phyloP scores from a whole-genome alignment of 1,284 basidiomycete species.

The Apiotrichum porosum region DNA sequence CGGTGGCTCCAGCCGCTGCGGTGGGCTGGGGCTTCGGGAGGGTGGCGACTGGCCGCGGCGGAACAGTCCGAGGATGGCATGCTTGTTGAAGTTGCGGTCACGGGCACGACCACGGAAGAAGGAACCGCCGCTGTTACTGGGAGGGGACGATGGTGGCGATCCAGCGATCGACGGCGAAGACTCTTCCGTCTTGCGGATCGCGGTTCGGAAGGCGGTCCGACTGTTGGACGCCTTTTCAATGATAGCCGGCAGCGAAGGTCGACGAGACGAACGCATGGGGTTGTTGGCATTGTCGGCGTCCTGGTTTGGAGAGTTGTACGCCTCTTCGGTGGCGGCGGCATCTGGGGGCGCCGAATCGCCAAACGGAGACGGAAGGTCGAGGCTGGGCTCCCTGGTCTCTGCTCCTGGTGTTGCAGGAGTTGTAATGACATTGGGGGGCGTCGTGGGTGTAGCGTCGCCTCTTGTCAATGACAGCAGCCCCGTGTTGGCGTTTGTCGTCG shows the following conservation, averaged over 20 bases:
- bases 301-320: too few species aligned
- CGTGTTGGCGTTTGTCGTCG: too few species aligned
- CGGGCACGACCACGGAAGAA: constrained; percentile 23
- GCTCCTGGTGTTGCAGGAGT: too few species aligned
- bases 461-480: too few species aligned
- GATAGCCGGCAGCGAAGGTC: constrained; percentile 48
- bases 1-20: constrained; percentile 20
- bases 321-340: too few species aligned
- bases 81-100: constrained; percentile 19
- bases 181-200: constrained; percentile 20
- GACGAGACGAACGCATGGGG: constrained; percentile 23
- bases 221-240: constrained; percentile 46
- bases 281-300: not conserved
- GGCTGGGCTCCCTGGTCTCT: too few species aligned
- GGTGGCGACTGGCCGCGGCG: constrained; percentile 39
- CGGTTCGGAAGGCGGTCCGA: constrained; percentile 33
- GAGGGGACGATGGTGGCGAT: not conserved
- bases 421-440: too few species aligned
- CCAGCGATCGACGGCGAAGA: constrained; percentile 10
- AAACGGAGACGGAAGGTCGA: too few species aligned
- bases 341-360: too few species aligned
- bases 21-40: constrained; percentile 42
- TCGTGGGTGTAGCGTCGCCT: too few species aligned
- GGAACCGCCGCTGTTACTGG: not conserved
- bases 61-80: constrained; percentile 39